Conservation (phyloP, 352 stramenopile species). For the Phytophthora hybrid region DNA sequence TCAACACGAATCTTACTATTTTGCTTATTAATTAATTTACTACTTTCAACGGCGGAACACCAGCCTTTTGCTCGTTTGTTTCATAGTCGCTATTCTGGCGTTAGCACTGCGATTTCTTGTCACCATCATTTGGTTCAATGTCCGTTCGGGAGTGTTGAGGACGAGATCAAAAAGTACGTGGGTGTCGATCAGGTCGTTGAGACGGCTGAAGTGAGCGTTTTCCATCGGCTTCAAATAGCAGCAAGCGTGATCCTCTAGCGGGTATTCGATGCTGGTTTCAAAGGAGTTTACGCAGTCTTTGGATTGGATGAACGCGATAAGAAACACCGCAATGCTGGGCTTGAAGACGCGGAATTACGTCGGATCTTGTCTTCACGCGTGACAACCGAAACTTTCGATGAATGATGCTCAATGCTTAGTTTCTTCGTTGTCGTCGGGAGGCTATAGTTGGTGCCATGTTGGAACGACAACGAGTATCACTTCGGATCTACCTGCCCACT, state of each 20-base stretch:
- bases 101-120: neutral
- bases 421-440: neutral
- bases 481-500: conserved; percentile 16
- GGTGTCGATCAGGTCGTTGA: conserved; percentile 8
- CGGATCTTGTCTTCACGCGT: conserved; percentile 6
- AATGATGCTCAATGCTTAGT: neutral
- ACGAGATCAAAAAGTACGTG: conserved; percentile 5
- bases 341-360: conserved; percentile 1
- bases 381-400: conserved; percentile 1
- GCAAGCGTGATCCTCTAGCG: conserved; percentile 1
- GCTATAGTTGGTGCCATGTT: conserved; percentile 12
- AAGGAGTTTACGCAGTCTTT: neutral
- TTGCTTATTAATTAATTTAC: conserved; percentile 1
- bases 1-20: neutral
- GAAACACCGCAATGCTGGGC: conserved; percentile 4
- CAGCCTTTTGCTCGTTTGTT: neutral
- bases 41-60: neutral
- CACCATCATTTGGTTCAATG: neutral
- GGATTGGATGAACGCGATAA: conserved; percentile 22
- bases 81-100: neutral
- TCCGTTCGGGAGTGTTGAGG: conserved; percentile 3
- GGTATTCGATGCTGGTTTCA: neutral
- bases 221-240: conserved; percentile 16
- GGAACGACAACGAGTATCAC: neutral
- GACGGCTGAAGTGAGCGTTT: conserved; percentile 17